These are phyloP conservation scores for Aspergillus cavernicola DNA, from an alignment of 495 filamentous ascomycete species.

Conservation along the genomic window DNA sequence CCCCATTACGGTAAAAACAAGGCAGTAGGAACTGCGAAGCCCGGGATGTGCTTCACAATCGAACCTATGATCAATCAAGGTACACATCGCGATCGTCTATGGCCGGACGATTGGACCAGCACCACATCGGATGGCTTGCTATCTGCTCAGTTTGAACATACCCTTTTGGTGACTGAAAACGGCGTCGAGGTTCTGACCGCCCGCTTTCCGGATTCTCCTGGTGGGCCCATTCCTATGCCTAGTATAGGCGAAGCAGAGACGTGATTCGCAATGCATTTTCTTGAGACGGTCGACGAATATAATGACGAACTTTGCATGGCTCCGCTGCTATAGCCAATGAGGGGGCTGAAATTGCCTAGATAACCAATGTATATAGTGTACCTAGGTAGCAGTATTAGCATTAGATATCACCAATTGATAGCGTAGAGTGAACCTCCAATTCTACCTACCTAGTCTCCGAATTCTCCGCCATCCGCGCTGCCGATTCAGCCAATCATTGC, in stretches of 20 bases:
- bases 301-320: conserved; percentile 1
- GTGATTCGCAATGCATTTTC: not conserved
- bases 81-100: conserved; percentile 75
- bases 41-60: conserved; percentile 90
- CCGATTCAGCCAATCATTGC: conserved; percentile 6
- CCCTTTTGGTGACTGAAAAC: conserved; percentile 85
- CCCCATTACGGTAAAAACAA: conserved; percentile 91
- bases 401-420: not conserved
- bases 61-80: conserved; percentile 89
- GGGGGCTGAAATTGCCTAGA: not conserved
- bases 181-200: conserved; percentile 94
- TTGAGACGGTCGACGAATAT: conserved; percentile 9
- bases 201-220: conserved; percentile 73
- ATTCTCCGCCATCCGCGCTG: not conserved
- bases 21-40: conserved; percentile 79
- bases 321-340: not conserved
- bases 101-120: conserved; percentile 91
- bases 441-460: no score
- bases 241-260: conserved; percentile 7
- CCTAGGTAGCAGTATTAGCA: not conserved
- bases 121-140: conserved; percentile 75
- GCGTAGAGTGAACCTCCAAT: not conserved
- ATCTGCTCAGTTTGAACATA: conserved; percentile 94
- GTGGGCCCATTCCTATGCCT: conserved; percentile 74
- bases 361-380: conserved; percentile 4